phyloP scores from a whole-genome alignment of 192 early-diverging fungal species.

The Diversispora eburnea region DNA sequence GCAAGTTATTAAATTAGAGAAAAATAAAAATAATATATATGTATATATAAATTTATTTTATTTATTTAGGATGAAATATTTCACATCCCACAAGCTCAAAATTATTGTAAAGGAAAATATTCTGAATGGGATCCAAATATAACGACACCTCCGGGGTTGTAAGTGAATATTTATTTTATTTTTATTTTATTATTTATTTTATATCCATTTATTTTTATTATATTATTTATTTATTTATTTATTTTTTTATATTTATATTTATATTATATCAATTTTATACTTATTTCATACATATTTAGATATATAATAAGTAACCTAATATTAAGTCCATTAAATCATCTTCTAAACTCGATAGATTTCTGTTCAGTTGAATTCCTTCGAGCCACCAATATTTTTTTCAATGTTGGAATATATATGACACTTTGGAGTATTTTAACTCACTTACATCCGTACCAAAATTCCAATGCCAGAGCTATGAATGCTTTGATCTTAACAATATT shows the following conservation, averaged over 20 bases:
- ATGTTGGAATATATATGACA: constrained; percentile 50
- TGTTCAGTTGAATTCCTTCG: constrained; percentile 53
- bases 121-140: constrained; percentile 85
- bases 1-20: neutral
- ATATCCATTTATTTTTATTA: too few species aligned
- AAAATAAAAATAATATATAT: too few species aligned
- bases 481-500: constrained; percentile 59
- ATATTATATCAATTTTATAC: too few species aligned
- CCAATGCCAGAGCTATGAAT: constrained; percentile 14
- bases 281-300: neutral
- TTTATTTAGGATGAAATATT: constrained; percentile 85
- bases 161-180: constrained; percentile 35
- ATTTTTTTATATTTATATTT: too few species aligned
- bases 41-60: neutral
- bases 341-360: neutral
- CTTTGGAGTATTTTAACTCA: constrained; percentile 36
- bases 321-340: neutral
- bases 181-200: neutral
- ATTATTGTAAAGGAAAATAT: constrained; percentile 73
- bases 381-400: constrained; percentile 65
- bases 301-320: constrained; percentile 22
- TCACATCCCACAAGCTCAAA: constrained; percentile 87
- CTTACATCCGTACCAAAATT: constrained; percentile 37
- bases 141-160: constrained; percentile 97
- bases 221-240: too few species aligned